These are phyloP conservation scores for Acanthamoeba lenticulata DNA, from an alignment of 208 protist genomes.

Conservation along the genomic window DNA sequence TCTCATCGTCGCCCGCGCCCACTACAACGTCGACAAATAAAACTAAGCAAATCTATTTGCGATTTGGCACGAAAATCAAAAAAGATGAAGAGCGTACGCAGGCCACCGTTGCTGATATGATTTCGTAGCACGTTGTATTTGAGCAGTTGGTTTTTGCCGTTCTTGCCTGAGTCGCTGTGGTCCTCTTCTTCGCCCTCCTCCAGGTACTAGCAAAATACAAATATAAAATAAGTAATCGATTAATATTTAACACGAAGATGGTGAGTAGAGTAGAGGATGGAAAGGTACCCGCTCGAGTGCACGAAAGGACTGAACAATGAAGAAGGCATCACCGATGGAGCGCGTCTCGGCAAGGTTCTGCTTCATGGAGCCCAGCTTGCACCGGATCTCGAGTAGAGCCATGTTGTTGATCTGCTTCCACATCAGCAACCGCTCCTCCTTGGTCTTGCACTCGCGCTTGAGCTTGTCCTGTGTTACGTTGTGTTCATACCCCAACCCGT, in stretches of 20 bases:
- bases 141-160: neutral
- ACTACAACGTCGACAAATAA: neutral
- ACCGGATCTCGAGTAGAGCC: neutral
- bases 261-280: too few species aligned
- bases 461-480: neutral
- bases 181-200: constrained; percentile 21
- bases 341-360: constrained; percentile 11
- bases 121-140: constrained; percentile 35
- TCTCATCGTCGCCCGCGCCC: neutral
- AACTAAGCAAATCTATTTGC: neutral
- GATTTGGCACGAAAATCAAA: too few species aligned
- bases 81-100: neutral
- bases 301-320: too few species aligned
- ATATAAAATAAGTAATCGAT: neutral
- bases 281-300: too few species aligned
- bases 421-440: neutral
- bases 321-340: constrained; percentile 1
- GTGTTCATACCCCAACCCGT: too few species aligned
- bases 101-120: neutral
- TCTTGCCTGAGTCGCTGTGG: neutral
- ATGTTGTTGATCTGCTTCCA: constrained; percentile 47
- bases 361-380: constrained; percentile 36
- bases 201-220: neutral
- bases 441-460: constrained; percentile 24
- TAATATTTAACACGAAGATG: neutral